A percentile compares a stretch with the other conserved stretches of the same genome.
Conservation (phyloP, 1,139 yeast species). For the Diutina neorugosa region DNA sequence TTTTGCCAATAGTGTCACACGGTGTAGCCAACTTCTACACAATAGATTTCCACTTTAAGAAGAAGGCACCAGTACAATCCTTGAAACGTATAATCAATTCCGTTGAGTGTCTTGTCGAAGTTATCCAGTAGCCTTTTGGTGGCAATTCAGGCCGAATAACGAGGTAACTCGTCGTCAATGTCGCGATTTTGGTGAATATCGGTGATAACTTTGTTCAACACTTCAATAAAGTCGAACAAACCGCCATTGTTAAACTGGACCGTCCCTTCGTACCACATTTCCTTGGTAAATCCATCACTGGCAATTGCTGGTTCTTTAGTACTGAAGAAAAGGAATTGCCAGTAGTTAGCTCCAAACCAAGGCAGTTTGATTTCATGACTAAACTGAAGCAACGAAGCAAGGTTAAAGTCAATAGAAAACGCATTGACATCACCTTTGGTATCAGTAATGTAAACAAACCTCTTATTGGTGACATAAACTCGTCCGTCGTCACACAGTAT, state of each 20-base stretch:
- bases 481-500: slow-evolving; percentile 14
- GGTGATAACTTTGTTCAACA: slow-evolving; percentile 17
- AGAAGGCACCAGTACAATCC: background rate
- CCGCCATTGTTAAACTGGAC: slow-evolving; percentile 39
- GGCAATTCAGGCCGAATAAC: slow-evolving; percentile 12
- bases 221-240: slow-evolving; percentile 23
- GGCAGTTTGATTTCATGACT: slow-evolving; percentile 34
- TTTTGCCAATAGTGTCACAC: background rate
- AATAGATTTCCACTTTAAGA: too few species aligned
- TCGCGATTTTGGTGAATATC: slow-evolving; percentile 24
- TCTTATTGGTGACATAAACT: slow-evolving; percentile 23
- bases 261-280: slow-evolving; percentile 25
- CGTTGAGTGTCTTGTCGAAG: background rate
- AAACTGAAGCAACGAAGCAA: slow-evolving; percentile 11
- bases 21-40: too few species aligned
- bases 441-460: slow-evolving; percentile 25
- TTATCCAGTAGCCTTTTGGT: background rate
- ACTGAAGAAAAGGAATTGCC: slow-evolving; percentile 31
- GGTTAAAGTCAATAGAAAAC: slow-evolving; percentile 20
- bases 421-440: slow-evolving; percentile 26
- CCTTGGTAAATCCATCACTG: slow-evolving; percentile 33
- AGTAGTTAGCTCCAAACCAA: slow-evolving; percentile 45
- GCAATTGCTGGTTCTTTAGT: slow-evolving; percentile 15
- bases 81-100: background rate
- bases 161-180: slow-evolving; percentile 35